Percentiles rank a stretch among this genome's conserved stretches.
Conservation (phyloP, 2,329 filamentous ascomycete species). For the Beauveria medogensis region DNA sequence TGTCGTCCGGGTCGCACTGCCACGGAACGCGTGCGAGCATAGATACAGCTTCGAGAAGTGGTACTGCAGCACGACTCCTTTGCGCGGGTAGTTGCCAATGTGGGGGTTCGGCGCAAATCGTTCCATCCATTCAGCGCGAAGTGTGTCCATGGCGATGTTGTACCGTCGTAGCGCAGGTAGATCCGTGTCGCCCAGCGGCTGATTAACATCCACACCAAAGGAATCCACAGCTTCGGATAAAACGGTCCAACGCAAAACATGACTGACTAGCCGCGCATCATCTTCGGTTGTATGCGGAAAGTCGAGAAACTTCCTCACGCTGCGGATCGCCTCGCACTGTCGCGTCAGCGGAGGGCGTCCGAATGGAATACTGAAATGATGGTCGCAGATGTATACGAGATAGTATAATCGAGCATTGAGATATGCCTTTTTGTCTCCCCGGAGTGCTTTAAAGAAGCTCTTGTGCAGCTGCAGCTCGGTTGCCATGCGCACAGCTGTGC, state of each 20-base stretch:
- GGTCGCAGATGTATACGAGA: conserved; percentile 25
- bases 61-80: conserved; percentile 12
- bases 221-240: conserved; percentile 12
- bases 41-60: conserved; percentile 14
- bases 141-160: conserved; percentile 13
- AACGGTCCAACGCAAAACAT: conserved; percentile 14
- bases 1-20: not conserved
- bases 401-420: conserved; percentile 53
- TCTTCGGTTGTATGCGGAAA: conserved; percentile 16
- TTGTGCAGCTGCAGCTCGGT: conserved; percentile 48
- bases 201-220: conserved; percentile 11
- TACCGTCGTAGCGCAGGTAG: conserved; percentile 11
- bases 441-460: conserved; percentile 39
- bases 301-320: conserved; percentile 21
- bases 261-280: conserved; percentile 16
- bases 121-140: conserved; percentile 9
- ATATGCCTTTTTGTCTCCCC: conserved; percentile 39
- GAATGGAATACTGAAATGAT: conserved; percentile 26
- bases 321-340: conserved; percentile 14
- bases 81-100: conserved; percentile 13
- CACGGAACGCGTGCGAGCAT: conserved; percentile 12
- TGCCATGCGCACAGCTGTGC: conserved; percentile 49
- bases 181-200: conserved; percentile 9
- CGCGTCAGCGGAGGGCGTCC: conserved; percentile 23
- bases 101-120: conserved; percentile 6